phyloP scores from a whole-genome alignment of 129 eudicot species.

The Glebionis coronaria region DNA sequence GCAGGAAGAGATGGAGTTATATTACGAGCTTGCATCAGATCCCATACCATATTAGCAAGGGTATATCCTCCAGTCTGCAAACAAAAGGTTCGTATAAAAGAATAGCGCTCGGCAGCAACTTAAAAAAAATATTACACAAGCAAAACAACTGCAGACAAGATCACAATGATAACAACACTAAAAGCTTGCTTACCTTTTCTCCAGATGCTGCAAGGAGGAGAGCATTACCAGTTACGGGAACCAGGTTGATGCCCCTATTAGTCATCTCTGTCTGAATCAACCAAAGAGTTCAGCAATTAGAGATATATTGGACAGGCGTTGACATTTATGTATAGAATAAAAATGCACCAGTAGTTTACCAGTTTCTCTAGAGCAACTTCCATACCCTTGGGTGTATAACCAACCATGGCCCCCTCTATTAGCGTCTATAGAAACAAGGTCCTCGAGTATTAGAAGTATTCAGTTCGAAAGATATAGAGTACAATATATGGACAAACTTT shows the following conservation, averaged over 20 bases:
- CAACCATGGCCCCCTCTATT: constrained; percentile 87
- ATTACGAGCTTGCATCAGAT: constrained; percentile 68
- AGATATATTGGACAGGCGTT: not conserved
- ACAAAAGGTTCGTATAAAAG: not conserved
- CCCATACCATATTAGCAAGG: constrained; percentile 85
- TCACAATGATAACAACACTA: too few relatives aligned
- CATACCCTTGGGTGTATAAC: constrained; percentile 83
- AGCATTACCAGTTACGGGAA: constrained; percentile 44
- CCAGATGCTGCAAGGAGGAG: constrained; percentile 83
- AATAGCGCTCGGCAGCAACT: not conserved
- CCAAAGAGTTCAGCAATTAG: not conserved
- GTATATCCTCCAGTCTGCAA: constrained; percentile 78
- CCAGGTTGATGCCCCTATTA: constrained; percentile 40
- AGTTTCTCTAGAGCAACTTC: constrained; percentile 71
- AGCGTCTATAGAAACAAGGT: constrained; percentile 52
- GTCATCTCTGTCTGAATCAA: constrained; percentile 54
- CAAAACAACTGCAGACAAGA: not conserved
- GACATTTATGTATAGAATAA: not conserved
- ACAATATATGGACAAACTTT: not conserved
- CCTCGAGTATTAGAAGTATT: not conserved
- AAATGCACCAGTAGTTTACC: constrained; percentile 37
- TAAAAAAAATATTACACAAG: constrained; percentile 5
- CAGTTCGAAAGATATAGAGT: not conserved
- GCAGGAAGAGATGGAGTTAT: constrained; percentile 62
- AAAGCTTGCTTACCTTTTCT: constrained; percentile 56